Evolutionary conservation across 345 rosid species (phyloP).

Genomic region (Syzygium aqueum): DNA sequence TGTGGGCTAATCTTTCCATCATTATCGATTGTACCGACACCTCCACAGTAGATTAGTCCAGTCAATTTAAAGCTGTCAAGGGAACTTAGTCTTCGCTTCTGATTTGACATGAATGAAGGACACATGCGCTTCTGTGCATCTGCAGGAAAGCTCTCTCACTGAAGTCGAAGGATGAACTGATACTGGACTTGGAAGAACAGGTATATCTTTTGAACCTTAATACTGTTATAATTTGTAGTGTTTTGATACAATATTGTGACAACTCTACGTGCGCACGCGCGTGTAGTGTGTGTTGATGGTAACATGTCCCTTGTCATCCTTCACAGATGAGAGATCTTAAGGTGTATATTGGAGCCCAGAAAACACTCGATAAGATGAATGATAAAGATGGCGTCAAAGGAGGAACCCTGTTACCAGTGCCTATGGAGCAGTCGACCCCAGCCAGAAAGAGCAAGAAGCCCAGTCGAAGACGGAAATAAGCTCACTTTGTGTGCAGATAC

Average conservation of each 20-base stretch:
- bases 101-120: background rate
- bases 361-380: conserved; percentile 44
- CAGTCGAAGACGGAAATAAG: conserved; percentile 30
- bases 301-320: background rate
- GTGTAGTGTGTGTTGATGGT: background rate
- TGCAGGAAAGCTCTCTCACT: conserved; percentile 38
- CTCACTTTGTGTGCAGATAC: background rate
- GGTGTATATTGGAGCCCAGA: conserved; percentile 68
- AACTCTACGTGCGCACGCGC: background rate
- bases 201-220: conserved; percentile 9
- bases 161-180: conserved; percentile 43
- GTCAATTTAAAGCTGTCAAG: background rate
- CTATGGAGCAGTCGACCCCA: conserved; percentile 37
- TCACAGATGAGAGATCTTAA: conserved; percentile 75
- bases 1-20: background rate
- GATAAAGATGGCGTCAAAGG: conserved; percentile 47
- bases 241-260: background rate
- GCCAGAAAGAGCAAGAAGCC: conserved; percentile 33
- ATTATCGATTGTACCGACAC: background rate
- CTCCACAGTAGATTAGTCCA: background rate
- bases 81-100: background rate
- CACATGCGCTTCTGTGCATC: background rate
- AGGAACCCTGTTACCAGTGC: conserved; percentile 64
- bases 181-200: conserved; percentile 82
- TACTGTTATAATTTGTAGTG: background rate